A percentile compares a stretch with the other conserved stretches of the same genome.
Conservation (phyloP, 768 basidiomycete genomes). For the Boletus bicolor region DNA sequence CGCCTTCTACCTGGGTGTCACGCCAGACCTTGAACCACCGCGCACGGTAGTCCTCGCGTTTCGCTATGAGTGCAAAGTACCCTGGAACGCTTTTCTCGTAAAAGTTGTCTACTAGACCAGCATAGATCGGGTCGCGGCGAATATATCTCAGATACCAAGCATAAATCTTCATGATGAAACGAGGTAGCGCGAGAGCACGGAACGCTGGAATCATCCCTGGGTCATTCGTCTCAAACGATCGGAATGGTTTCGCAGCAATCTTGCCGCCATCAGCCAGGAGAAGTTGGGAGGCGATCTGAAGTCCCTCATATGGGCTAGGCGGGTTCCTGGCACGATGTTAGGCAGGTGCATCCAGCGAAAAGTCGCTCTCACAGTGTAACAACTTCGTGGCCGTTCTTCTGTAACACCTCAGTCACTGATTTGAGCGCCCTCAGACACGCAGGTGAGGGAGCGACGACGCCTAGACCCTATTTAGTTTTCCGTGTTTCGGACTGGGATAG, state of each 20-base stretch:
- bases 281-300: conserved; percentile 51
- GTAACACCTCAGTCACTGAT: conserved; percentile 42
- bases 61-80: conserved; percentile 46
- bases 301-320: conserved; percentile 51
- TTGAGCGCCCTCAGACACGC: conserved; percentile 55
- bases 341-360: background rate
- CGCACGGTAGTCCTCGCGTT: conserved; percentile 42
- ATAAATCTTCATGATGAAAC: conserved; percentile 45
- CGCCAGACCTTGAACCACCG: conserved; percentile 39
- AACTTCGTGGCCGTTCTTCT: conserved; percentile 47
- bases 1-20: conserved; percentile 19
- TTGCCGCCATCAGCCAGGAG: conserved; percentile 50
- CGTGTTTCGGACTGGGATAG: background rate
- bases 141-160: conserved; percentile 52
- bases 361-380: conserved; percentile 46
- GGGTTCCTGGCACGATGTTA: conserved; percentile 16
- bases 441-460: conserved; percentile 56
- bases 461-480: conserved; percentile 31
- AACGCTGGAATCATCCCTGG: conserved; percentile 41
- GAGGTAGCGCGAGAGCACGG: conserved; percentile 43
- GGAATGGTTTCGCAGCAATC: conserved; percentile 34
- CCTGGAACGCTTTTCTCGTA: conserved; percentile 49
- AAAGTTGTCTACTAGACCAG: conserved; percentile 49
- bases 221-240: conserved; percentile 45
- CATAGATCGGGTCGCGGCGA: conserved; percentile 49